Conservation (phyloP, 1,284 basidiomycete genomes). For the Exobasidium cylindrosporum region DNA sequence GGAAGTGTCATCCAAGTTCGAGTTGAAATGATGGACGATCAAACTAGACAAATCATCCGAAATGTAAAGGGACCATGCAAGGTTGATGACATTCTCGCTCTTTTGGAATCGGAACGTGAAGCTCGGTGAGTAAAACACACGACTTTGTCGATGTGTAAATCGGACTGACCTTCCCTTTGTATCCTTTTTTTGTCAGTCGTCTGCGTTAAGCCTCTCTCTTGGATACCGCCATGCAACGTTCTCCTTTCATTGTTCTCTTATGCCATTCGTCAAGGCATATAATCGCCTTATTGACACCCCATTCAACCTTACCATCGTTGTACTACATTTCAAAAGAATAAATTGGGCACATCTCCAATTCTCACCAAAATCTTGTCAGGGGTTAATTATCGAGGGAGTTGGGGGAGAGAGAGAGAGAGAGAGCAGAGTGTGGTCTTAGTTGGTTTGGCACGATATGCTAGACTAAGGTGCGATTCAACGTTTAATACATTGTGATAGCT, state of each 20-base stretch:
- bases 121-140: constrained; percentile 97
- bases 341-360: too few species aligned
- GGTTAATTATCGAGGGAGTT: too few species aligned
- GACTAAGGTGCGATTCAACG: too few species aligned
- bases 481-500: too few species aligned
- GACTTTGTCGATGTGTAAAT: too few species aligned
- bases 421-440: too few species aligned
- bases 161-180: background rate
- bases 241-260: background rate
- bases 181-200: constrained; percentile 2
- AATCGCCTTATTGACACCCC: too few species aligned
- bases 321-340: constrained; percentile 4
- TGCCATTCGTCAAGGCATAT: background rate
- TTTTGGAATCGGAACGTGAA: constrained; percentile 98
- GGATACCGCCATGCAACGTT: background rate
- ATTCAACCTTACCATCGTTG: background rate
- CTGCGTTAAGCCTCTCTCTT: constrained; percentile 2
- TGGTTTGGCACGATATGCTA: too few species aligned
- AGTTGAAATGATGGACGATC: constrained; percentile 99
- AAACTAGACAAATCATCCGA: constrained; percentile 91
- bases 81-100: constrained; percentile 92
- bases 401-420: too few species aligned
- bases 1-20: constrained; percentile 99
- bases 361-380: too few species aligned
- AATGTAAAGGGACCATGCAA: constrained; percentile 99